Conservation (phyloP, 371 early-diverging fungal species). For the Blastocladiella emersonii region DNA sequence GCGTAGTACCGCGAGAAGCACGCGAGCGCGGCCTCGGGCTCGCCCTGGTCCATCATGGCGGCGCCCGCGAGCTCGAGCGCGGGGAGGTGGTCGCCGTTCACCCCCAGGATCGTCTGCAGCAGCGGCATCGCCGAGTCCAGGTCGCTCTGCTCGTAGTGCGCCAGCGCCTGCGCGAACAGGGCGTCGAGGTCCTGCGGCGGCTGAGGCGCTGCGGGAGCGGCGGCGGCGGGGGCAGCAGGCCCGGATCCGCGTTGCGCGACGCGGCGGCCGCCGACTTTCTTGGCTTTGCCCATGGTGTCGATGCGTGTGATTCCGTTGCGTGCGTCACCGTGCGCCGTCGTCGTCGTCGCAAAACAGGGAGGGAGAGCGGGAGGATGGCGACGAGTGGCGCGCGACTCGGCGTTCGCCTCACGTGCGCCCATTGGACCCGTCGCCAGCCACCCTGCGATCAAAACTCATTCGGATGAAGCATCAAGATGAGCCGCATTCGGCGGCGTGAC, state of each 20-base stretch:
- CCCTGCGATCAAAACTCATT: too few relatives aligned
- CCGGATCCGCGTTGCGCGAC: not conserved
- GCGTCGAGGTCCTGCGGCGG: constrained; percentile 45
- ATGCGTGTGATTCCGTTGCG: too few relatives aligned
- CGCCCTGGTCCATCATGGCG: constrained; percentile 57
- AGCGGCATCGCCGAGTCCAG: constrained; percentile 57
- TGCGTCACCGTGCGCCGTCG: too few relatives aligned
- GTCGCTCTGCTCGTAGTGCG: constrained; percentile 59
- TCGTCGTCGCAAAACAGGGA: too few relatives aligned
- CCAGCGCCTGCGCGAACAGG: constrained; percentile 50
- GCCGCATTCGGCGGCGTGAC: too few relatives aligned
- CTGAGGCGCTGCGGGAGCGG: constrained; percentile 15
- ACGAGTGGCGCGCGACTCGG: too few relatives aligned
- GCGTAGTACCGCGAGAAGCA: not conserved
- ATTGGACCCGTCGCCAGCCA: too few relatives aligned
- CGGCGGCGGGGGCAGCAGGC: not conserved
- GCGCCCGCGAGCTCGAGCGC: constrained; percentile 55
- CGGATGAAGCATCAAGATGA: too few relatives aligned
- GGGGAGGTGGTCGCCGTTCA: constrained; percentile 44
- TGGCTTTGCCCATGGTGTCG: constrained; percentile 1
- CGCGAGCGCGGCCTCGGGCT: constrained; percentile 43
- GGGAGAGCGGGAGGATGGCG: too few relatives aligned
- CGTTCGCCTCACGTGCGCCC: too few relatives aligned
- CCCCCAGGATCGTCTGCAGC: constrained; percentile 48
- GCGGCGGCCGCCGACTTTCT: not conserved